Base-by-base conservation (phyloP, 371 early-diverging fungal genomes). In the Mucor mucedo region DNA sequence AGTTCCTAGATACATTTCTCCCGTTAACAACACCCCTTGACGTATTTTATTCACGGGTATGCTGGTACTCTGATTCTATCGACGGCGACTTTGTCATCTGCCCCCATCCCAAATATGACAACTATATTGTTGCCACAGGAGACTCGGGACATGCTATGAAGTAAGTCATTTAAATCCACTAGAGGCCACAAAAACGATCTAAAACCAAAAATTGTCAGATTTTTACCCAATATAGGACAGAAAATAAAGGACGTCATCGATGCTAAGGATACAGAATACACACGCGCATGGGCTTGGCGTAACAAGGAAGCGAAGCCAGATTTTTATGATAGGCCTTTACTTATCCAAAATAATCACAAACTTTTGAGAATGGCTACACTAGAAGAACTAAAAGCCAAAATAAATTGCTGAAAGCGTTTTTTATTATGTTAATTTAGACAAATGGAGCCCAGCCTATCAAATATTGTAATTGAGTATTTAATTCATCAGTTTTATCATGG, bases 91-190 rank as follows among this genome's bases (percentile, higher is more conserved):
- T 72, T 41, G 33, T 80, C 2, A 61, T 80, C 3, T 49, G 59
- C 21, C 73, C 68, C 9, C 81, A 80, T 50, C 81, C 81, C 9
- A 66, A 72, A n/a, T 71, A 68, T 60, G 33, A 76, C 27, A 78
- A 78, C 44, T 61, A 78, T 4, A 63, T 78, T 49, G 62, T 80
- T 39, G 78, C 78, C 29, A 68, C 78, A 3, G 81, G 81, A 33
- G 78, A 76, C 38, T 76, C 76, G 14, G 81, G 81, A 2, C 81
- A 80, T 56, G 81, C 75, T 13, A 71, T 78, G 72, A 80, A 80
- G 80, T 71, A 72, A 38, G 16, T 35, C 3, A 8, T 5, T 21
- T 14, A 16, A 21, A 35, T 35, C 4, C 35, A 35, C 39, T 45
- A 14, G 6, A 38, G n/a, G 39, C 21, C 21, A 29, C 8, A 13